These are phyloP conservation scores for Diplosphaera chodatii DNA, from an alignment of 139 green algal genomes.

Conservation along the genomic window DNA sequence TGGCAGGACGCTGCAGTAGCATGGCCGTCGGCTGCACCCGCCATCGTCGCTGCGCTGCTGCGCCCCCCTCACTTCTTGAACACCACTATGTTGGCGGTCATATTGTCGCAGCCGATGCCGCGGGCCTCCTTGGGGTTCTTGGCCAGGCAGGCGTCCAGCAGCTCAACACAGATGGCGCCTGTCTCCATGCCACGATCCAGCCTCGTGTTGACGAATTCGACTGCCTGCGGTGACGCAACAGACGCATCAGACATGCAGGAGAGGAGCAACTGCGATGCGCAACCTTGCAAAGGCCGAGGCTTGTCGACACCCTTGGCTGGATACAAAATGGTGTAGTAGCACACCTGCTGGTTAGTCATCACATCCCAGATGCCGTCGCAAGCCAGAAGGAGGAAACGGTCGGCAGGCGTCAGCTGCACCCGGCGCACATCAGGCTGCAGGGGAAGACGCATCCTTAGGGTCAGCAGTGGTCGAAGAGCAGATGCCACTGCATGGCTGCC, in stretches of 20 bases:
- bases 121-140: conserved; percentile 70
- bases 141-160: conserved; percentile 86
- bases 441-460: no score
- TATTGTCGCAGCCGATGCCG: conserved; percentile 94
- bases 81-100: conserved; percentile 57
- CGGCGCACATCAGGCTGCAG: neutral
- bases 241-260: conserved; percentile 6
- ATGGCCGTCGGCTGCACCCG: no score
- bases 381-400: conserved; percentile 88
- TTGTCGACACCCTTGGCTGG: neutral
- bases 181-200: conserved; percentile 45
- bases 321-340: neutral
- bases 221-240: conserved; percentile 52
- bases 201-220: conserved; percentile 72
- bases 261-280: neutral
- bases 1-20: no score
- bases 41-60: no score
- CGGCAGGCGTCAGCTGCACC: conserved; percentile 44
- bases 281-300: neutral
- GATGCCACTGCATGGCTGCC: conserved; percentile 32
- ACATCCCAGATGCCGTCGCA: conserved; percentile 95
- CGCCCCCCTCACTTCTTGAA: conserved; percentile 27
- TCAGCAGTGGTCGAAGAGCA: conserved; percentile 9
- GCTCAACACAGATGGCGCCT: conserved; percentile 45
- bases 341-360: conserved; percentile 63